Evolutionary conservation across 305 asterid genomes (phyloP), one percentile per base, ranked within the genome.

Genomic region (Withania somnifera): DNA sequence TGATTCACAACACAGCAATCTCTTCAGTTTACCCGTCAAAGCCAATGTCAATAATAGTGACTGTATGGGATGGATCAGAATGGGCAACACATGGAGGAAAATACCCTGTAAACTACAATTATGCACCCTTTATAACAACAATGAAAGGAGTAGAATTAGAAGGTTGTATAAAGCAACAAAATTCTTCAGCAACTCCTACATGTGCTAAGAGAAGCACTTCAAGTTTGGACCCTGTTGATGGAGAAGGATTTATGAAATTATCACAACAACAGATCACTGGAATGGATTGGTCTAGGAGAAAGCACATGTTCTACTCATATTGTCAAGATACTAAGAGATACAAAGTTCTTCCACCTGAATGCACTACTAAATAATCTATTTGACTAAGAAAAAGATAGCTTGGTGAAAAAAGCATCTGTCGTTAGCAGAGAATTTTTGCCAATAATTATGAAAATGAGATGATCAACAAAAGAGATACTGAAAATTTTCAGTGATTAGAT

Each of bases 71-170:
- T 78, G 98, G 89, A 79, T 92, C 97, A 66, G 82, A 91, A 82
- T 94, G 98, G 98, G 98, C 98, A 14, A 94, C 98, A 5, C 92
- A 88, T 45, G 98, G 98, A 61, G 97, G 97, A 75, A 94, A 94
- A 73, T 94, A 94, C 85, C 90, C 92, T n/a, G 97, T 91, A 1
- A 84, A 91, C 68, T 93, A 93, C 85, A 84, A 86, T 28, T 90
- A 78, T 67, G 90, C 95, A n/a, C 98, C 98, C 0, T 94, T 93
- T 30, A 68, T 89, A 57, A 83, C 79, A n/a, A 90, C 93, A 19
- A 61, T 91, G 87, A 79, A 77, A 78, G 91, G 90, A 30, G 45
- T 89, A 8, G 91, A 94, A 81, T 85, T 91, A 88, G 94, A 88
- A 86, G 98, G 97, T 20, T 94, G 97, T 81, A 28, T 85, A 38